phyloP scores from a whole-genome alignment of 2,329 filamentous ascomycete genomes.

The Malbranchea zuffiana region DNA sequence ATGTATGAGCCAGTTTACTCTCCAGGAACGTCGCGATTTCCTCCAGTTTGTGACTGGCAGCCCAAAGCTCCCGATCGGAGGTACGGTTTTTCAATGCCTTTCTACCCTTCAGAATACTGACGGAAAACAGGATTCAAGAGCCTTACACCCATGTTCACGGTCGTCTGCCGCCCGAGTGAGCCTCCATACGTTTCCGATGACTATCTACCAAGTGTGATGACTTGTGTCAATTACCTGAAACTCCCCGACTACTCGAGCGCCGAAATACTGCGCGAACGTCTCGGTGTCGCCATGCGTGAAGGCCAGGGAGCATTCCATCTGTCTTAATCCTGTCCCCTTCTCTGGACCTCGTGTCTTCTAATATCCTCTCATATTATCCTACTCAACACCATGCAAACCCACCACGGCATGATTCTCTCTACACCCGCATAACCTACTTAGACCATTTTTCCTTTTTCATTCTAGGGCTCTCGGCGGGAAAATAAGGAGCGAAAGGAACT shows the following conservation, averaged over 20 bases:
- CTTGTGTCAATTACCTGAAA: conserved; percentile 98
- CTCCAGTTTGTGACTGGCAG: conserved; percentile 96
- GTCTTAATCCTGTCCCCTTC: conserved; percentile 37
- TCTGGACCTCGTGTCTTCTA: background rate
- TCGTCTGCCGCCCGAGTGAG: conserved; percentile 97
- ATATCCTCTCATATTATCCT: background rate
- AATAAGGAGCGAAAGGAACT: conserved; percentile 2
- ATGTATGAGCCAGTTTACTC: conserved; percentile 77
- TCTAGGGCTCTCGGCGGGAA: conserved; percentile 1
- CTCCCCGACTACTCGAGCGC: conserved; percentile 83
- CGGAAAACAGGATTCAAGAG: conserved; percentile 70
- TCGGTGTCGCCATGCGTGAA: conserved; percentile 80
- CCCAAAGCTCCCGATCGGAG: conserved; percentile 94
- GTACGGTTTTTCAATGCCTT: conserved; percentile 41
- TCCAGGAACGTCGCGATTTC: conserved; percentile 74
- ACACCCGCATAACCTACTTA: conserved; percentile 1
- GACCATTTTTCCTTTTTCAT: conserved; percentile 5
- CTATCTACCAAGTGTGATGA: conserved; percentile 99
- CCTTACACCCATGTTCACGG: conserved; percentile 95
- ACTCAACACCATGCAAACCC: background rate
- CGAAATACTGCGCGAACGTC: conserved; percentile 63
- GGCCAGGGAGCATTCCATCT: conserved; percentile 97
- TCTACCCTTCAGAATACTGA: conserved; percentile 1
- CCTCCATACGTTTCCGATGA: conserved; percentile 88
- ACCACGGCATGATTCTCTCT: too few relatives aligned